phyloP scores from a whole-genome alignment of 371 early-diverging fungal genomes.

The Saksenaea oblongispora region DNA sequence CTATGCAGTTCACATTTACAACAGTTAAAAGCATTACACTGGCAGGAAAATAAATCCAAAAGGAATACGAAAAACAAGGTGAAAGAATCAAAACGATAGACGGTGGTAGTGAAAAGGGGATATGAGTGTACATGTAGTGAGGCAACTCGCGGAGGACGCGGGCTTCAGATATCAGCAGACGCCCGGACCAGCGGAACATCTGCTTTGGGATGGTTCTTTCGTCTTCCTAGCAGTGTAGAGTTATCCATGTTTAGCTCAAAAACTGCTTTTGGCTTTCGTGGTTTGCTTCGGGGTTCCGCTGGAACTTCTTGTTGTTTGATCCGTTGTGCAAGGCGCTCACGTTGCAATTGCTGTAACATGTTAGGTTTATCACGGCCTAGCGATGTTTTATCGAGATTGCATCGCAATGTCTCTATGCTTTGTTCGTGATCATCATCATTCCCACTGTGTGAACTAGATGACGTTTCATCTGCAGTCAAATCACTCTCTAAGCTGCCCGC shows the following conservation, averaged over 20 bases:
- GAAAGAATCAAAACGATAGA: neutral
- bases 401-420: neutral
- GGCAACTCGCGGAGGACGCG: neutral
- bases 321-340: slow-evolving; percentile 6
- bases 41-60: neutral
- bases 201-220: slow-evolving; percentile 33
- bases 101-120: neutral
- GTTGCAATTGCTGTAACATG: slow-evolving; percentile 6
- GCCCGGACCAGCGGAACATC: slow-evolving; percentile 9
- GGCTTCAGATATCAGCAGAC: neutral
- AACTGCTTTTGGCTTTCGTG: slow-evolving; percentile 12
- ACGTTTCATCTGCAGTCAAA: slow-evolving; percentile 22
- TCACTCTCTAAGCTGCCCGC: slow-evolving; percentile 10
- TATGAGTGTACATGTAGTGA: neutral
- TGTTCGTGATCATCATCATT: slow-evolving; percentile 1
- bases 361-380: neutral
- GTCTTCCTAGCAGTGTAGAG: slow-evolving; percentile 58
- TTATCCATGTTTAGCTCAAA: slow-evolving; percentile 61
- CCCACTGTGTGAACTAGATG: slow-evolving; percentile 7
- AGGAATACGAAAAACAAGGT: neutral
- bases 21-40: neutral
- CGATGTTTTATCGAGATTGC: slow-evolving; percentile 2
- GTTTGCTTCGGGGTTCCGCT: neutral
- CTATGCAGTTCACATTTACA: neutral
- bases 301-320: slow-evolving; percentile 2